Evolutionary conservation across 1,284 basidiomycete species (phyloP).

Genomic region (Leccinum pallidistipes): DNA sequence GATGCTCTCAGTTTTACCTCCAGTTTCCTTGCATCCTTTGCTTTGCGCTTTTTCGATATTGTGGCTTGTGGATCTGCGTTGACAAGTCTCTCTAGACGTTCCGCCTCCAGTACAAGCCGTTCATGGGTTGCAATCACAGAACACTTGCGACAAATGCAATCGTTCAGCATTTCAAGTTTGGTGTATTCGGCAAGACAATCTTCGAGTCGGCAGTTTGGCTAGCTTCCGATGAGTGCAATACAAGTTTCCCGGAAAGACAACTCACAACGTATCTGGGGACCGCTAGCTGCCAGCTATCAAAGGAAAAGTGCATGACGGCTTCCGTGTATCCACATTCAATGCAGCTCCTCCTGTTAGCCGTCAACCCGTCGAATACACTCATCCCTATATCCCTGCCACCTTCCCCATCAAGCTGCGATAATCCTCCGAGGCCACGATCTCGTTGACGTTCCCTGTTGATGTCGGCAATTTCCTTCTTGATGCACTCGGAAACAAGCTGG

Average conservation of each 20-base stretch:
- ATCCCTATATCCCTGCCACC: conserved; percentile 49
- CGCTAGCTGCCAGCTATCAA: conserved; percentile 80
- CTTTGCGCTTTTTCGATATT: conserved; percentile 69
- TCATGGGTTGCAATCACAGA: conserved; percentile 70
- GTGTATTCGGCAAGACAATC: conserved; percentile 82
- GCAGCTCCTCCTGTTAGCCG: conserved; percentile 81
- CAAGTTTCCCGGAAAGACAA: conserved; percentile 10
- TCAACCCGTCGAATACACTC: conserved; percentile 79
- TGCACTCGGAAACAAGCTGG: conserved; percentile 82
- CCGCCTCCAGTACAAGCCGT: conserved; percentile 58
- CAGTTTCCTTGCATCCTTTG: conserved; percentile 66
- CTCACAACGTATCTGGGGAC: conserved; percentile 62
- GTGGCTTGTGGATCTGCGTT: conserved; percentile 43
- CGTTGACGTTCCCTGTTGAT: conserved; percentile 64
- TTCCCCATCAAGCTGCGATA: conserved; percentile 38
- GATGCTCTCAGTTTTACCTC: conserved; percentile 60
- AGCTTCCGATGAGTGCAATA: conserved; percentile 11
- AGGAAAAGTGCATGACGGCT: conserved; percentile 84
- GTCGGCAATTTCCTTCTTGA: conserved; percentile 74
- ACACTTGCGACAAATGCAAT: conserved; percentile 83
- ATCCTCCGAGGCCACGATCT: conserved; percentile 65
- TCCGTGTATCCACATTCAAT: conserved; percentile 84
- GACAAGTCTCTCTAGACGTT: conserved; percentile 49
- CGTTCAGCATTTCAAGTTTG: conserved; percentile 76
- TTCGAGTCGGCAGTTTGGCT: conserved; percentile 63